Evolutionary conservation across 345 rosid species (phyloP), one percentile per base, ranked within the genome.

Genomic region (Corchorus olitorius): DNA sequence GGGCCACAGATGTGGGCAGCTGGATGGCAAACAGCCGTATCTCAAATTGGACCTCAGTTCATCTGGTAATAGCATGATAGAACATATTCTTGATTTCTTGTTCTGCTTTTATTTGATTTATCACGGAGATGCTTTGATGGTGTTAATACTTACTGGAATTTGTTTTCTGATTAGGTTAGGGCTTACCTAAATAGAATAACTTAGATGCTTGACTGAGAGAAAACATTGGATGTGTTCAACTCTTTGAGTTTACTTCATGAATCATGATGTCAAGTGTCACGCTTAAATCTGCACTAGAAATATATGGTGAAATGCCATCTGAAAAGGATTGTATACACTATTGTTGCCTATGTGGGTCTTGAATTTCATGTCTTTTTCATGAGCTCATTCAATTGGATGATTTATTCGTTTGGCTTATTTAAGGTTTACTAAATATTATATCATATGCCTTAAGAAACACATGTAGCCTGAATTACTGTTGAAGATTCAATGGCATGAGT

Each of bases 1-100:
- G 98, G 99, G 69, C 99, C 98, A 56, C 93, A 90, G 79, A 86
- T 96, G 97, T 96, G 99, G 99, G 85, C 87, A 5, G 92, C 91
- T 33, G 99, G 99, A 62, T 96, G 86, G 84, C 78, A 90, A 35
- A 87, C 75, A 65, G 97, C 99, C 37, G 62, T 96, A 34, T 77
- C 97, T 62, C 82, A 90, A 70, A 67, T 96, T 46, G 99, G 99
- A 75, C 97, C 99, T 8, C 92, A 92, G 63, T 86, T 96, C 75
- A 70, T 92, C 37, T 84, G 98, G 98, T 96, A 90, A 89, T 4
- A 65, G 48, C 43, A 34, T n/a, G 16, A 17, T 19, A n/a, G 4
- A 48, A 35, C 49, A 13, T 35, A 79, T 52, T 69, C 43, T 59
- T 37, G 15, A 20, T 56, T 65, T 20, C 14, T 74, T 5, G 33